Percentiles rank a stretch among this genome's conserved stretches.
These are phyloP conservation scores for Moricandia arvensis DNA, from an alignment of 345 rosid genomes.

Conservation along the genomic window DNA sequence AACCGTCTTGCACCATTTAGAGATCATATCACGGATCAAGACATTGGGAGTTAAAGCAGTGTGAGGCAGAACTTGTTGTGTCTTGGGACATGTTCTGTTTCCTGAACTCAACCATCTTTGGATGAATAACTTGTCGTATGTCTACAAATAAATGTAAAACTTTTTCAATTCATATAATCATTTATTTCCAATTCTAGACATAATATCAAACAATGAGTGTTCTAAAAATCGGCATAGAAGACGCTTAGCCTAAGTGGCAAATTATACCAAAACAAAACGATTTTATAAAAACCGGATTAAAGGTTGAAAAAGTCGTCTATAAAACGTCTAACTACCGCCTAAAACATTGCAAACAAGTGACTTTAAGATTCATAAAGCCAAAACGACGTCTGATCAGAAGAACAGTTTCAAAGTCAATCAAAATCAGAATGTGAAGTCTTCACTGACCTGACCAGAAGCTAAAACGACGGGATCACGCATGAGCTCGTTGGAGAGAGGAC, in stretches of 20 bases:
- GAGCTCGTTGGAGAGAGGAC: conserved; percentile 82
- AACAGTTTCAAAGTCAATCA: conserved; percentile 15
- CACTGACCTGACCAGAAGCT: conserved; percentile 79
- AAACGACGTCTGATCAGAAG: not conserved
- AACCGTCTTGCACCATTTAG: conserved; percentile 71
- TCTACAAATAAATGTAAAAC: conserved; percentile 46
- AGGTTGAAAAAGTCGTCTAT: too few relatives aligned
- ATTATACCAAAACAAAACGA: too few relatives aligned
- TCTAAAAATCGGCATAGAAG: too few relatives aligned
- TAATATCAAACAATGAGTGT: not conserved
- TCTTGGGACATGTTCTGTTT: conserved; percentile 79
- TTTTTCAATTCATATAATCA: not conserved
- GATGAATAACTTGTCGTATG: conserved; percentile 77
- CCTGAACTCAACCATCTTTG: conserved; percentile 85
- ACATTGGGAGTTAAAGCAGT: conserved; percentile 67
- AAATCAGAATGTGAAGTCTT: not conserved
- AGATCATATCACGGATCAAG: conserved; percentile 73
- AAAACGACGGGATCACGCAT: conserved; percentile 95
- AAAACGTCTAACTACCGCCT: not conserved
- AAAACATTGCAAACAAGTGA: not conserved
- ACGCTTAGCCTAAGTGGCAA: too few relatives aligned
- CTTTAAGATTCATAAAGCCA: not conserved
- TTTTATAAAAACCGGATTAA: too few relatives aligned
- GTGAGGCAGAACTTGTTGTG: conserved; percentile 82
- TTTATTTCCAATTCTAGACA: not conserved